phyloP scores from a whole-genome alignment of 768 basidiomycete species.

The Lenzites betulinus region DNA sequence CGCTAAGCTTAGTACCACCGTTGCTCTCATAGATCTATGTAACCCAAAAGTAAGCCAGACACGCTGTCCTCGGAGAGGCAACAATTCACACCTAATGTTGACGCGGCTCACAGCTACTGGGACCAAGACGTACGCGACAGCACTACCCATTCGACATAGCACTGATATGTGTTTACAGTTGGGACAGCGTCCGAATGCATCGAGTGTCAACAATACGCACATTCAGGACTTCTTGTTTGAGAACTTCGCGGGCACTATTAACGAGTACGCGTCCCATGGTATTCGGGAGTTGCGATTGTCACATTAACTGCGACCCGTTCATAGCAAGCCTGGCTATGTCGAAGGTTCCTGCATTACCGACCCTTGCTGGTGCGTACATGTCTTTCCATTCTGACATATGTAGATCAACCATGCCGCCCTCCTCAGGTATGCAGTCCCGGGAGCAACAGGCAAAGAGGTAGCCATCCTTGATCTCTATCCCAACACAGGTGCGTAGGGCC shows the following conservation, averaged over 20 bases:
- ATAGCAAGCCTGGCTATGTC: slow-evolving; percentile 44
- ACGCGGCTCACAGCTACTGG: slow-evolving; percentile 51
- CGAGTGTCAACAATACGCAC: slow-evolving; percentile 52
- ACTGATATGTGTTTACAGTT: slow-evolving; percentile 19
- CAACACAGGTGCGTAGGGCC: slow-evolving; percentile 50
- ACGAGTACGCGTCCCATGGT: slow-evolving; percentile 38
- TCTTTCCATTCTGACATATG: too few species aligned
- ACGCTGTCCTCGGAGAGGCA: background rate
- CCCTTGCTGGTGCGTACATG: slow-evolving; percentile 52
- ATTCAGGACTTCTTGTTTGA: slow-evolving; percentile 58
- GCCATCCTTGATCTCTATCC: slow-evolving; percentile 60
- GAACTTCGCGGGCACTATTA: slow-evolving; percentile 52
- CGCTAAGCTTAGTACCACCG: too few species aligned
- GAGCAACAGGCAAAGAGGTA: slow-evolving; percentile 60
- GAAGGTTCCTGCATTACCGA: slow-evolving; percentile 62
- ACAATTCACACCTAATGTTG: background rate
- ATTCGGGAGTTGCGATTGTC: background rate
- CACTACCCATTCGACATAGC: background rate
- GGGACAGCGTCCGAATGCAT: slow-evolving; percentile 47
- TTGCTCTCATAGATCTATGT: slow-evolving; percentile 49
- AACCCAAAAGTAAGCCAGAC: slow-evolving; percentile 57
- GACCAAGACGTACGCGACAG: slow-evolving; percentile 49
- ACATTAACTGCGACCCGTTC: slow-evolving; percentile 6
- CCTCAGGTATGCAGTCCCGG: slow-evolving; percentile 44
- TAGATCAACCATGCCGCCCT: too few species aligned